Evolutionary conservation across 176 grass and related monocot species (phyloP), one percentile per base, ranked within the genome.

Genomic region (Leersia perrieri): DNA sequence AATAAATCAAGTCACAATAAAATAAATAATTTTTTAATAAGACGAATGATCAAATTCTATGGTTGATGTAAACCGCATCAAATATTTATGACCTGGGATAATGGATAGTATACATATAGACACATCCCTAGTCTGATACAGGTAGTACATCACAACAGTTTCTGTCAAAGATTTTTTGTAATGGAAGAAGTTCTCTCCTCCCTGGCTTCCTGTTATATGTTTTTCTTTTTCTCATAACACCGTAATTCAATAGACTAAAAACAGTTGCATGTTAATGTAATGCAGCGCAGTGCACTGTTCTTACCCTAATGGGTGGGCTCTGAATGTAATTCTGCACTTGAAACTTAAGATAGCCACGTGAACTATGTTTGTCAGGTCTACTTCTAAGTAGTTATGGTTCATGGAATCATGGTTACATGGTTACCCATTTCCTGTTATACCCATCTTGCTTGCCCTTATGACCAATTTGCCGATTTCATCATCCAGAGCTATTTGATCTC

Each of bases 401-500:
- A 79, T n/a, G n/a, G n/a, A n/a, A n/a, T n/a, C n/a, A n/a, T n/a
- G n/a, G n/a, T n/a, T n/a, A n/a, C n/a, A n/a, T 12, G 23, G n/a
- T 68, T 60, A 93, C 32, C 47, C 69, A 67, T 80, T 45, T 45
- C 67, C 65, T 28, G 22, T 74, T 61, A 70, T 60, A 70, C 78
- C 78, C 40, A 89, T 80, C 75, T 86, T 88, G 41, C 51, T 68
- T 32, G 79, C 79, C 68, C 42, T 15, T 66, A 86, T 65, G 66
- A 94, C 84, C 69, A 92, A 81, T 33, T 66, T 79, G 13, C 74
- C 47, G 15, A 78, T 86, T 80, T 97, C 91, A 44, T 90, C 87
- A 25, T 97, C 94, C 78, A 84, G 74, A n/a, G 49, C 68, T 66
- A 97, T 84, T 73, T 89, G 34, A 82, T 92, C 94, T 81, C 73